These are phyloP conservation scores for Pterocarpus macrocarpus DNA, from an alignment of 306 rosid species.

Conservation along the genomic window DNA sequence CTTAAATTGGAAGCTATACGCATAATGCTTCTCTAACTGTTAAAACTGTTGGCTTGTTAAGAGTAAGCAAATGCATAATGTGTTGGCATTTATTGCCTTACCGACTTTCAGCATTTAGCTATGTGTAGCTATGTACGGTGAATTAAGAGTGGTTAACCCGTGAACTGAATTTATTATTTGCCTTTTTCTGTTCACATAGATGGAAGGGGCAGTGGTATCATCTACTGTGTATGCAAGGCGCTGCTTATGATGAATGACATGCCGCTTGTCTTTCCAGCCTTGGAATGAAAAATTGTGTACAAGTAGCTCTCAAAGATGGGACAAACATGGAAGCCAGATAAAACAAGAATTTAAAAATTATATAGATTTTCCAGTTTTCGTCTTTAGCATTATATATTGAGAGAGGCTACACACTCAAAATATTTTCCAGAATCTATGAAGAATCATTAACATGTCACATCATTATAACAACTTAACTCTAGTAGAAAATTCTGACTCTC, in stretches of 20 bases:
- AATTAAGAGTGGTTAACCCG: not conserved
- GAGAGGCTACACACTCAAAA: too few species aligned
- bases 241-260: slow-evolving; percentile 62
- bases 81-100: not conserved
- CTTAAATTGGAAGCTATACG: not conserved
- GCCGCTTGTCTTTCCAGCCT: slow-evolving; percentile 72
- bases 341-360: slow-evolving; percentile 54
- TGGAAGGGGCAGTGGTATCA: not conserved
- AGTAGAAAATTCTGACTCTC: too few species aligned
- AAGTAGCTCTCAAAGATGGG: slow-evolving; percentile 75
- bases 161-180: not conserved
- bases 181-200: slow-evolving; percentile 62
- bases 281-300: slow-evolving; percentile 78
- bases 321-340: slow-evolving; percentile 73
- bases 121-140: not conserved
- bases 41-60: too few species aligned
- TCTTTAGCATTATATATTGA: not conserved
- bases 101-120: not conserved
- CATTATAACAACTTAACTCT: not conserved
- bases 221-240: too few species aligned
- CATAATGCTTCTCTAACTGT: not conserved
- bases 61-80: too few species aligned
- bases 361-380: slow-evolving; percentile 40
- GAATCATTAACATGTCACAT: too few species aligned
- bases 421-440: too few species aligned